phyloP scores from a whole-genome alignment of 1,284 basidiomycete species.

The Athelia psychrophila region DNA sequence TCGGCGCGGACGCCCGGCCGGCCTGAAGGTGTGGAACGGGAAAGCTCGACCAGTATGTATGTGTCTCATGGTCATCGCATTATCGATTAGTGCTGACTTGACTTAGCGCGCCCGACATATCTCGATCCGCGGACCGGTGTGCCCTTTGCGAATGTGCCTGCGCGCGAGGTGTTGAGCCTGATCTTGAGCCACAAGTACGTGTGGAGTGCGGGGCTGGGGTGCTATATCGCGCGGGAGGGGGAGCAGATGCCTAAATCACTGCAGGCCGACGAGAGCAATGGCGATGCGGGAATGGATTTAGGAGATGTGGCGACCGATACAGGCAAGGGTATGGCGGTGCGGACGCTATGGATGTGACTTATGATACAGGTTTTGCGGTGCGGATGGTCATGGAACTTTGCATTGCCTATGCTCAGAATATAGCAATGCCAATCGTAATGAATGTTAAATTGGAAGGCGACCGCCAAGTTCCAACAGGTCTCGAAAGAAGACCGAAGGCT shows the following conservation, averaged over 20 bases:
- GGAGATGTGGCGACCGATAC: conserved; percentile 1
- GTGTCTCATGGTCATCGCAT: conserved; percentile 19
- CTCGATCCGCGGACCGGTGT: conserved; percentile 74
- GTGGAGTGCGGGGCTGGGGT: conserved; percentile 60
- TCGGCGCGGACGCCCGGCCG: conserved; percentile 71
- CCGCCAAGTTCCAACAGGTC: too few species aligned
- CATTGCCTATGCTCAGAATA: too few species aligned
- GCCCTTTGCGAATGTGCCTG: conserved; percentile 67
- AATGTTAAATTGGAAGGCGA: too few species aligned
- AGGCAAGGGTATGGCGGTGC: too few species aligned
- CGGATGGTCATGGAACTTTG: too few species aligned
- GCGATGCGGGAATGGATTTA: too few species aligned
- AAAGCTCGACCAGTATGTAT: conserved; percentile 61
- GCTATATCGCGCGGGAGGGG: conserved; percentile 44
- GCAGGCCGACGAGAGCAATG: too few species aligned
- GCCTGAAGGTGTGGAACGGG: conserved; percentile 56
- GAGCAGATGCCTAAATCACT: too few species aligned
- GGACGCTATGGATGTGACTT: too few species aligned
- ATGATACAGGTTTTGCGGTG: too few species aligned
- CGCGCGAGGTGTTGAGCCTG: conserved; percentile 58
- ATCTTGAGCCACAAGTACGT: conserved; percentile 62
- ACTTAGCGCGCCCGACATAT: conserved; percentile 65
- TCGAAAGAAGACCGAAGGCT: too few species aligned
- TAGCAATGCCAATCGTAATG: too few species aligned
- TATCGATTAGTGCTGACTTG: conserved; percentile 4